These are phyloP conservation scores for Botrytis porri DNA, from an alignment of 2,329 filamentous ascomycete species.

Conservation along the genomic window DNA sequence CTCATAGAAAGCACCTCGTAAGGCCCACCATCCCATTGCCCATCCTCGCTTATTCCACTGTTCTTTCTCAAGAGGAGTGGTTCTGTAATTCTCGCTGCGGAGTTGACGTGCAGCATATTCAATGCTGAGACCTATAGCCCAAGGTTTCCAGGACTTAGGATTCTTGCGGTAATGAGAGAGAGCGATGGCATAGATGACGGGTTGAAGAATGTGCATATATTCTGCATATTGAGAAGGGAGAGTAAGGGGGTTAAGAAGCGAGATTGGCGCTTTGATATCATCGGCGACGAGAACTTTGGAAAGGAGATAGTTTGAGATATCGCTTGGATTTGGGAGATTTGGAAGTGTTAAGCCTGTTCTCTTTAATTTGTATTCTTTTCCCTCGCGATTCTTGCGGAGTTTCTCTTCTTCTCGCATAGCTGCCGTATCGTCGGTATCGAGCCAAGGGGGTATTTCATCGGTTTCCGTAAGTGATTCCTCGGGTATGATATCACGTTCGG, in stretches of 20 bases:
- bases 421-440: slow-evolving; percentile 35
- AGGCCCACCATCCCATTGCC: slow-evolving; percentile 91
- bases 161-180: slow-evolving; percentile 68
- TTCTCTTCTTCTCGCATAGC: slow-evolving; percentile 22
- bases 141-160: slow-evolving; percentile 78
- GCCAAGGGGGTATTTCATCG: slow-evolving; percentile 42
- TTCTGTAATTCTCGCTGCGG: slow-evolving; percentile 57
- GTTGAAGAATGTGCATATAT: slow-evolving; percentile 85
- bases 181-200: slow-evolving; percentile 80
- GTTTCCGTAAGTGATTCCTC: slow-evolving; percentile 48
- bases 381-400: neutral
- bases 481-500: slow-evolving; percentile 78
- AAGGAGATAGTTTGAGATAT: slow-evolving; percentile 84
- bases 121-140: slow-evolving; percentile 79
- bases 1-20: slow-evolving; percentile 97
- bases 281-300: slow-evolving; percentile 90
- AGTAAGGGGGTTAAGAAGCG: slow-evolving; percentile 78
- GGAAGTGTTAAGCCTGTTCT: slow-evolving; percentile 84
- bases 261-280: slow-evolving; percentile 89
- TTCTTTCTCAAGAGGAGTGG: slow-evolving; percentile 84
- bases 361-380: slow-evolving; percentile 83
- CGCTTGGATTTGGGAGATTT: slow-evolving; percentile 72
- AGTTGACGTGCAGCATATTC: slow-evolving; percentile 90
- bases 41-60: slow-evolving; percentile 86
- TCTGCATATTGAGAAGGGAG: slow-evolving; percentile 76